Percentiles rank a stretch among this genome's conserved stretches.
Conservation (phyloP, 192 early-diverging fungal genomes). For the Coemansia sp. region DNA sequence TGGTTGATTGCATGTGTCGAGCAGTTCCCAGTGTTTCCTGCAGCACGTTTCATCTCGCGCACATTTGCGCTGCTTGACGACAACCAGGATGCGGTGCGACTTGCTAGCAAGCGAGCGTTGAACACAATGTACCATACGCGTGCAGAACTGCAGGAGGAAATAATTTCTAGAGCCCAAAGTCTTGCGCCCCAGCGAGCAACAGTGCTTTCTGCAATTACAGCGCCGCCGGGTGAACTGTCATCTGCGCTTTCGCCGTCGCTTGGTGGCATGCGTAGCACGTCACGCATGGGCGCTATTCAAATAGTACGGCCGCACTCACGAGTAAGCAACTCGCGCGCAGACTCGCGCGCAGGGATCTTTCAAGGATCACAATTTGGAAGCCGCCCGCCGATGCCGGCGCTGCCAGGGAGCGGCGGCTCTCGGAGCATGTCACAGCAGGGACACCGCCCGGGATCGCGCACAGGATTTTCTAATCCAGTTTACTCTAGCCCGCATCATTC, state of each 20-base stretch:
- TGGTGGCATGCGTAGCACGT: slow-evolving; percentile 41
- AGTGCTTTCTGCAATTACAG: slow-evolving; percentile 41
- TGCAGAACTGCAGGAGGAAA: slow-evolving; percentile 43
- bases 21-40: slow-evolving; percentile 41
- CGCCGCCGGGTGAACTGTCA: slow-evolving; percentile 37
- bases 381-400: slow-evolving; percentile 23
- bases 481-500: slow-evolving; percentile 11
- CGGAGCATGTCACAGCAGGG: slow-evolving; percentile 50
- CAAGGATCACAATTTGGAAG: neutral
- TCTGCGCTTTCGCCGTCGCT: slow-evolving; percentile 38
- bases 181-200: slow-evolving; percentile 28
- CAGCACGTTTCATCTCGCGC: slow-evolving; percentile 25
- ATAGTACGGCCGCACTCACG: slow-evolving; percentile 41
- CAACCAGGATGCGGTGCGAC: slow-evolving; percentile 50
- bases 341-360: slow-evolving; percentile 25
- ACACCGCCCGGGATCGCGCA: slow-evolving; percentile 30
- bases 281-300: slow-evolving; percentile 30
- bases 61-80: slow-evolving; percentile 44
- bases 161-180: slow-evolving; percentile 25
- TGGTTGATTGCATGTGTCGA: slow-evolving; percentile 42
- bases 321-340: slow-evolving; percentile 21
- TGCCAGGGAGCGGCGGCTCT: slow-evolving; percentile 12
- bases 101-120: slow-evolving; percentile 44
- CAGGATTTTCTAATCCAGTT: slow-evolving; percentile 27
- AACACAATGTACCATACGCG: slow-evolving; percentile 47